Conservation (phyloP, 2,329 filamentous ascomycete genomes). For the Colletotrichum caudatum region DNA sequence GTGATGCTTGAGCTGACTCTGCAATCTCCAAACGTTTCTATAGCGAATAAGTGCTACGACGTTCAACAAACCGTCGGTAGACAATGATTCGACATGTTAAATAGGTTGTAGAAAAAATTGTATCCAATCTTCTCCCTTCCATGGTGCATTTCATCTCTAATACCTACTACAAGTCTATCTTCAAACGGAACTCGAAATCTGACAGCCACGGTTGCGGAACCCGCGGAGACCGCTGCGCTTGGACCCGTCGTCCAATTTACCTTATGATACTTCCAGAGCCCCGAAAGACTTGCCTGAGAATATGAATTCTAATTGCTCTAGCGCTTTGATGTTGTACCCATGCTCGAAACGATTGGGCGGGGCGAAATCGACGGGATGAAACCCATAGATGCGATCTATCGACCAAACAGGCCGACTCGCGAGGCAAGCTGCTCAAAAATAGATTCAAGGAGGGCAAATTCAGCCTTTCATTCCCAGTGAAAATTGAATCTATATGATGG, state of each 20-base stretch:
- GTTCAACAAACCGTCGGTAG: not conserved
- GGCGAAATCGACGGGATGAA: conserved; percentile 5
- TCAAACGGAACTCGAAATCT: too few species aligned
- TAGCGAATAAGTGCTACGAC: not conserved
- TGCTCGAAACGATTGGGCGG: conserved; percentile 12
- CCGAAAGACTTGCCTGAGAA: not conserved
- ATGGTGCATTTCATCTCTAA: not conserved
- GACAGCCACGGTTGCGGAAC: not conserved
- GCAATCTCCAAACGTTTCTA: not conserved
- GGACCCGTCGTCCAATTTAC: not conserved
- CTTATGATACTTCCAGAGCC: not conserved
- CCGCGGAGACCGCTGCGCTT: not conserved
- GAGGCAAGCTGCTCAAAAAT: not conserved
- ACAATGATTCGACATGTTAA: fast-evolving
- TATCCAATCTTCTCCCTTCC: not conserved
- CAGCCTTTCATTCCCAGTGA: not conserved
- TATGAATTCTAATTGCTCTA: not conserved
- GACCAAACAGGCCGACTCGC: not conserved
- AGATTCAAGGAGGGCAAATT: not conserved
- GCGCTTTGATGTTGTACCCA: not conserved
- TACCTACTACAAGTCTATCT: not conserved
- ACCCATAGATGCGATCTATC: not conserved
- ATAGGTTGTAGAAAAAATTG: not conserved
- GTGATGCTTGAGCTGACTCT: too few species aligned
- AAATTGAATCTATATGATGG: not conserved